These are phyloP conservation scores for Botrytis elliptica DNA, from an alignment of 2,329 filamentous ascomycete genomes.

Conservation along the genomic window DNA sequence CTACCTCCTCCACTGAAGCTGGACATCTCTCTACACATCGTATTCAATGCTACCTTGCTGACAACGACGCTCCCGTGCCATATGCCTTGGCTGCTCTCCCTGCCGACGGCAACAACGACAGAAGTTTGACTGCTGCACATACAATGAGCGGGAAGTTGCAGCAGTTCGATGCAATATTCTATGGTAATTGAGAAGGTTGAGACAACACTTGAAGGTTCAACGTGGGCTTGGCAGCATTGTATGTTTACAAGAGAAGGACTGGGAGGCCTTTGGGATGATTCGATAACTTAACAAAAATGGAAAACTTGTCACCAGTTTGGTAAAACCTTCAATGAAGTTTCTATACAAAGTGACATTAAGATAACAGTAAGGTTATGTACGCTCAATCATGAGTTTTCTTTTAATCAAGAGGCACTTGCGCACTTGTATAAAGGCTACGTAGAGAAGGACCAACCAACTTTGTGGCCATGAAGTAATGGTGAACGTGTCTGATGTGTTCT, in stretches of 20 bases:
- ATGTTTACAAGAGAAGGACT: too few relatives aligned
- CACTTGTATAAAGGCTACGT: background rate
- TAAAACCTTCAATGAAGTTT: background rate
- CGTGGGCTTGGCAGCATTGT: rapidly evolving
- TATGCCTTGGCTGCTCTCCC: background rate
- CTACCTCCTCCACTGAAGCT: background rate
- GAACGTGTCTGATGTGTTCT: background rate
- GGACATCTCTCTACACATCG: background rate
- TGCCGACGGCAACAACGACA: background rate
- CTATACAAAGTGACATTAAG: background rate
- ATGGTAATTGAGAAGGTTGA: background rate
- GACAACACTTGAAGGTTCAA: background rate
- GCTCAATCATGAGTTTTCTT: background rate
- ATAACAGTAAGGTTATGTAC: background rate
- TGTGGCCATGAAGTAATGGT: background rate
- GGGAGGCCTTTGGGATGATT: background rate
- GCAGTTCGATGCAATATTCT: background rate
- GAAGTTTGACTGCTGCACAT: background rate
- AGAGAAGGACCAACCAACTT: background rate
- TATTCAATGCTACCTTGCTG: background rate
- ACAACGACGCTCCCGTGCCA: background rate
- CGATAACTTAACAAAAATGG: background rate
- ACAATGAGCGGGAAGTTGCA: background rate
- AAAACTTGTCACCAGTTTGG: too few relatives aligned
- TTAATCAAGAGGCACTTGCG: background rate